phyloP scores from a whole-genome alignment of 225 moss, liverwort and hornwort genomes.

The Thuidium tamariscinum region DNA sequence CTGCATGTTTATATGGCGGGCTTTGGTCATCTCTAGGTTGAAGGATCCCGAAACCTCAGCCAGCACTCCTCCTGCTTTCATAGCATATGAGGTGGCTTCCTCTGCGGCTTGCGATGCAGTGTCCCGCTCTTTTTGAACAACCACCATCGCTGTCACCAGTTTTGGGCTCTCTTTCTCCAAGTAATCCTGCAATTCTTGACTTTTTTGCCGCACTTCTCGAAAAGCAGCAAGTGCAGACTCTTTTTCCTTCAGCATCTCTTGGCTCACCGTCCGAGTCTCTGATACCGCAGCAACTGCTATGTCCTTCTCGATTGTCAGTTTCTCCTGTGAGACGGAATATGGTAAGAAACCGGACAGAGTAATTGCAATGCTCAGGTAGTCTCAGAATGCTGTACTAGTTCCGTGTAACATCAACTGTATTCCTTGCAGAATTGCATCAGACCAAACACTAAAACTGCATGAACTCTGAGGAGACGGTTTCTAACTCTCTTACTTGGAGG shows the following conservation, averaged over 20 bases:
- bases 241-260: constrained; percentile 29
- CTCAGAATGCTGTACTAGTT: neutral
- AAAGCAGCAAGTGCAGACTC: constrained; percentile 34
- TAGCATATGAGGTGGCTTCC: constrained; percentile 63
- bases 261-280: constrained; percentile 21
- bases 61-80: constrained; percentile 62
- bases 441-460: neutral
- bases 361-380: neutral
- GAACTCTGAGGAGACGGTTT: neutral
- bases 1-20: constrained; percentile 54
- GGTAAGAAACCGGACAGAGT: neutral
- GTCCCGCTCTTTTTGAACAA: constrained; percentile 72
- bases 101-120: constrained; percentile 68
- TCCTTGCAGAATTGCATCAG: neutral
- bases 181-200: constrained; percentile 63
- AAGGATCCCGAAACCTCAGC: constrained; percentile 69
- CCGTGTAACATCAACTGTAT: neutral
- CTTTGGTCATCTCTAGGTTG: constrained; percentile 68
- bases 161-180: constrained; percentile 71
- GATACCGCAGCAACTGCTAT: constrained; percentile 34
- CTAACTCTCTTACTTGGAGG: constrained; percentile 12
- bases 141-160: constrained; percentile 41
- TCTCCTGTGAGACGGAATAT: constrained; percentile 23
- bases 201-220: constrained; percentile 55
- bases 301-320: constrained; percentile 53